Conservation (phyloP, 495 filamentous ascomycete genomes). For the Cercophora scortea region DNA sequence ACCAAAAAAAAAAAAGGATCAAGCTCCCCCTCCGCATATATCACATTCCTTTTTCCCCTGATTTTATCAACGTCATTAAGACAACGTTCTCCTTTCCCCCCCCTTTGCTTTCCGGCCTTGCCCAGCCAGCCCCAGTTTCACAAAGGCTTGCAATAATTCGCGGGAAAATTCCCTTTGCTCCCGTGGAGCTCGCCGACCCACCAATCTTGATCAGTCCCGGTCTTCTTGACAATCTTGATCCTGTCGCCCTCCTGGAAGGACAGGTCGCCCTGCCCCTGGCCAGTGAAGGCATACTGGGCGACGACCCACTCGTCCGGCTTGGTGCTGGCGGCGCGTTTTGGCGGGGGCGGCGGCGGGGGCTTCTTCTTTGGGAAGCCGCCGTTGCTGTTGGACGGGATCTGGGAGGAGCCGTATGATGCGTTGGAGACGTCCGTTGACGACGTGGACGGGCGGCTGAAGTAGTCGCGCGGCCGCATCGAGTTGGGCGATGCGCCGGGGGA, state of each 20-base stretch:
- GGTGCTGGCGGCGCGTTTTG: conserved; percentile 41
- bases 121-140: too few species aligned
- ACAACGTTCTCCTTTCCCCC: too few species aligned
- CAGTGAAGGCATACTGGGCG: conserved; percentile 74
- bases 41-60: neutral
- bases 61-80: too few species aligned
- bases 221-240: conserved; percentile 78
- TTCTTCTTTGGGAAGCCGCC: conserved; percentile 30
- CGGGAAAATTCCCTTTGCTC: conserved; percentile 71
- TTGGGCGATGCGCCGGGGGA: conserved; percentile 8
- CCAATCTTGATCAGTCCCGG: conserved; percentile 85
- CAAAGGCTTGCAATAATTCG: conserved; percentile 67
- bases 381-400: conserved; percentile 6
- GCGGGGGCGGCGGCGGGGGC: conserved; percentile 60
- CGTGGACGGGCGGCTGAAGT: conserved; percentile 40
- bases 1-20: neutral
- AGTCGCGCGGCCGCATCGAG: conserved; percentile 30
- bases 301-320: conserved; percentile 59
- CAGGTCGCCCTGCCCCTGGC: conserved; percentile 66
- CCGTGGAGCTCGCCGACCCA: conserved; percentile 86
- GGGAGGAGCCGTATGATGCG: conserved; percentile 2
- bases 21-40: neutral
- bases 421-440: conserved; percentile 23
- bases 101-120: too few species aligned
- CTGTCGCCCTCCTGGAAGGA: conserved; percentile 76